Conservation (phyloP, 345 rosid species). For the Clarkia xantiana region DNA sequence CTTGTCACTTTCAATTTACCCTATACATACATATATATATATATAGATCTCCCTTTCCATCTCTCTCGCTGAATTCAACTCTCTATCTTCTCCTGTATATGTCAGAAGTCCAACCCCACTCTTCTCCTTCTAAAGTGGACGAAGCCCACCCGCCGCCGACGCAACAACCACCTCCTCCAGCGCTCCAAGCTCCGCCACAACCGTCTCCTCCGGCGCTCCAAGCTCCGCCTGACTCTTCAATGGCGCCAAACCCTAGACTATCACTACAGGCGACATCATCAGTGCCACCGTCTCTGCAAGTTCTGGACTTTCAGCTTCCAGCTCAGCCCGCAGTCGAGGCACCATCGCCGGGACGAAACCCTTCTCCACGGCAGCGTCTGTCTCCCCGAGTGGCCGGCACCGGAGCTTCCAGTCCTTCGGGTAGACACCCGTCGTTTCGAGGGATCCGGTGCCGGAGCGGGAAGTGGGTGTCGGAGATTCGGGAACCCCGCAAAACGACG, state of each 20-base stretch:
- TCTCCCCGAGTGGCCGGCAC: slow-evolving; percentile 6
- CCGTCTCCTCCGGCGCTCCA: background rate
- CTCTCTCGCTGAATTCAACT: background rate
- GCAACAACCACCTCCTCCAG: background rate
- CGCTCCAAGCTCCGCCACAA: background rate
- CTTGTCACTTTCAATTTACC: background rate
- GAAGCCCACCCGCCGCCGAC: slow-evolving; percentile 5
- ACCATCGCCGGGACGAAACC: slow-evolving; percentile 12
- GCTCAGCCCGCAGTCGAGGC: slow-evolving; percentile 22
- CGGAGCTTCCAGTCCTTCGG: slow-evolving; percentile 15
- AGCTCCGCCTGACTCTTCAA: background rate
- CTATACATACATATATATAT: background rate
- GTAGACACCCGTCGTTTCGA: slow-evolving; percentile 36
- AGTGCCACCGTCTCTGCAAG: slow-evolving; percentile 9
- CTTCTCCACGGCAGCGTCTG: slow-evolving; percentile 12
- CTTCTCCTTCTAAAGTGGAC: slow-evolving; percentile 3
- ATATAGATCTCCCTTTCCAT: background rate
- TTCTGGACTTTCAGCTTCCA: slow-evolving; percentile 3
- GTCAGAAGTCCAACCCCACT: slow-evolving; percentile 6
- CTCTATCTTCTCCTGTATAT: background rate
- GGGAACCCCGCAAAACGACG: slow-evolving; percentile 74
- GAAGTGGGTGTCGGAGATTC: slow-evolving; percentile 90
- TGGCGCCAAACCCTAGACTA: background rate
- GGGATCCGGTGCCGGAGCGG: slow-evolving; percentile 72
- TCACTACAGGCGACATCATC: slow-evolving; percentile 10